Evolutionary conservation across 169 alveolate genomes (phyloP).

Genomic region (Besnoitia besnoiti): DNA sequence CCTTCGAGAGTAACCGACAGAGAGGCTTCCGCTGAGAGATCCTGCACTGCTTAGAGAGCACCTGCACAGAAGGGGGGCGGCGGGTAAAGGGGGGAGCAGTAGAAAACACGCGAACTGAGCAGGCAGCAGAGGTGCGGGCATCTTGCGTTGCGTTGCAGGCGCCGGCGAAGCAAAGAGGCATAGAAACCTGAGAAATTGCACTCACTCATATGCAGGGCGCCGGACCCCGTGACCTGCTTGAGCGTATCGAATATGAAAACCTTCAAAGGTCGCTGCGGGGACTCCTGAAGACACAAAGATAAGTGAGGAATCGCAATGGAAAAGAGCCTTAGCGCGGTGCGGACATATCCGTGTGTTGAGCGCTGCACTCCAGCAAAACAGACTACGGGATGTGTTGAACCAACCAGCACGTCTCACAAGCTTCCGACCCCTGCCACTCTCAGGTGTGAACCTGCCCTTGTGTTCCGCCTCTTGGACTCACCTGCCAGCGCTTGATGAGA

Average conservation of each 20-base stretch:
- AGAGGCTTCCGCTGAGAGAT: not conserved
- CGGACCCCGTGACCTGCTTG: slow-evolving; percentile 53
- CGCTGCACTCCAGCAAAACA: not conserved
- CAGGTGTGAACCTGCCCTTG: no score
- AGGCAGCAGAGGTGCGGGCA: no score
- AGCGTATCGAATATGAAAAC: slow-evolving; percentile 38
- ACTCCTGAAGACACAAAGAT: slow-evolving; percentile 21
- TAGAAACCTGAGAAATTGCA: not conserved
- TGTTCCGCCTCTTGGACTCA: no score
- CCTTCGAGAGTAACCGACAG: not conserved
- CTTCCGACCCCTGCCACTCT: no score
- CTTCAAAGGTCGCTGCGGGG: slow-evolving; percentile 13
- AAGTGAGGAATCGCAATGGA: not conserved
- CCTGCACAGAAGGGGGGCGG: no score
- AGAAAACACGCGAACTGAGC: no score
- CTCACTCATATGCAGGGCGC: slow-evolving; percentile 47
- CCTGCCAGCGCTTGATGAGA: slow-evolving; percentile 46
- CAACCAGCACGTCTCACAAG: no score
- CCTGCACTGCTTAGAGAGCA: no score
- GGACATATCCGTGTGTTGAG: no score
- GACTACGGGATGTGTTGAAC: no score
- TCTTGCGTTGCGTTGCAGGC: not conserved
- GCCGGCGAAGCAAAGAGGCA: not conserved
- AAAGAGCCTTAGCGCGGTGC: no score
- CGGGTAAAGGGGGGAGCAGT: not conserved